A percentile compares a stretch with the other conserved stretches of the same genome.
Evolutionary conservation across 1,284 basidiomycete species (phyloP).

Genomic region (Ceratobasidium sp.): DNA sequence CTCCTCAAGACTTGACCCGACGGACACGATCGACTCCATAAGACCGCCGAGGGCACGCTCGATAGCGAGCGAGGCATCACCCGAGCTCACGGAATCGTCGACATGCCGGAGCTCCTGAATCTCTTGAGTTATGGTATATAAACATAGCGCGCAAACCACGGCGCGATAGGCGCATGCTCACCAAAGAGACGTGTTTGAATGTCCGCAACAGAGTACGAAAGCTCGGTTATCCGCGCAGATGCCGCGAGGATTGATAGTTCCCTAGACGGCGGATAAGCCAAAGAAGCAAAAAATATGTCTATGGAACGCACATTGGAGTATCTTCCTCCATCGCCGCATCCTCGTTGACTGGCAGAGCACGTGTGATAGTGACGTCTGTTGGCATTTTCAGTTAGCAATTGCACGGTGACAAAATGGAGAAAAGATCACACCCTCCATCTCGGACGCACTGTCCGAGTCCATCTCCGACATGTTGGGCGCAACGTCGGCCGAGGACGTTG

Average conservation of each 20-base stretch:
- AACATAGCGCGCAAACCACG: constrained; percentile 39
- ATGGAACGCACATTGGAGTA: constrained; percentile 18
- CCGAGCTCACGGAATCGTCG: constrained; percentile 58
- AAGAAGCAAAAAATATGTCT: background rate
- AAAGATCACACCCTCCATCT: constrained; percentile 51
- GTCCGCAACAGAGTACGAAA: constrained; percentile 83
- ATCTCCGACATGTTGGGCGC: background rate
- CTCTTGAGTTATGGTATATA: constrained; percentile 60
- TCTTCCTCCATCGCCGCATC: constrained; percentile 13
- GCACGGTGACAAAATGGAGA: background rate
- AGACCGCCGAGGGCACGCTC: constrained; percentile 82
- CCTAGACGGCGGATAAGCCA: constrained; percentile 55
- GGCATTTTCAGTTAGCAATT: constrained; percentile 4
- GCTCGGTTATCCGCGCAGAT: constrained; percentile 84
- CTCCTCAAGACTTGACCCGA: constrained; percentile 73
- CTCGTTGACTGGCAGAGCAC: constrained; percentile 2
- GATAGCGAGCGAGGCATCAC: constrained; percentile 69
- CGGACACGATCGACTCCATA: constrained; percentile 80
- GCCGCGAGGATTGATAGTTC: constrained; percentile 77
- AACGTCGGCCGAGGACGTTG: background rate
- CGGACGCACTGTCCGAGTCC: constrained; percentile 30
- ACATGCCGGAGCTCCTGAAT: constrained; percentile 87
- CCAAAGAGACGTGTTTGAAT: constrained; percentile 89
- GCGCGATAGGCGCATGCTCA: constrained; percentile 55
- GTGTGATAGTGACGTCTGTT: constrained; percentile 22